Conservation (phyloP, 345 rosid species). For the Syzygium jambos region DNA sequence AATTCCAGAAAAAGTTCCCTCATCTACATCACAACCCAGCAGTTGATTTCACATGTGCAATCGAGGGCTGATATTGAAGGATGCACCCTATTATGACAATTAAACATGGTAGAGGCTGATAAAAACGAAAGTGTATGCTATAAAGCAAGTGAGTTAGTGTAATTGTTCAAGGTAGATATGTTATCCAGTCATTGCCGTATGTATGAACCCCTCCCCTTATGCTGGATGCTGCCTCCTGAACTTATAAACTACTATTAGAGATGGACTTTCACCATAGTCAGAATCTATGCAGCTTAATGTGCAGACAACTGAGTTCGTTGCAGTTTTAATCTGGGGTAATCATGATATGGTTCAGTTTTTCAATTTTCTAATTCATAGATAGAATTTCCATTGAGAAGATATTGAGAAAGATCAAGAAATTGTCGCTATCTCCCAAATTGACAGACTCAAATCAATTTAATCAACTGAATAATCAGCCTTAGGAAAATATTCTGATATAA, state of each 20-base stretch:
- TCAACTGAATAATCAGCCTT: background rate
- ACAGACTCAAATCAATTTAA: background rate
- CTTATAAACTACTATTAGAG: background rate
- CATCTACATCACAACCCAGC: slow-evolving; percentile 15
- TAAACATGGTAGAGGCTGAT: background rate
- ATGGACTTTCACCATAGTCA: background rate
- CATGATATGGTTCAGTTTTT: background rate
- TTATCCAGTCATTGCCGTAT: background rate
- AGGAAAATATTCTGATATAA: background rate
- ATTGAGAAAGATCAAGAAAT: background rate
- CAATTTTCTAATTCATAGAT: background rate
- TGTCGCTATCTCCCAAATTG: background rate
- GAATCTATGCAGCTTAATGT: background rate
- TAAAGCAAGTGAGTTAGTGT: background rate
- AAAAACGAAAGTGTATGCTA: background rate
- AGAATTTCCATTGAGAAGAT: background rate
- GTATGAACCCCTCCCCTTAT: background rate
- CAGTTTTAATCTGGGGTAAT: background rate
- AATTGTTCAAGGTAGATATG: background rate
- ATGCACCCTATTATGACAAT: background rate
- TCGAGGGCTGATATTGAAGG: background rate
- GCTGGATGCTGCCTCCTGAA: background rate
- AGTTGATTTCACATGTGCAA: background rate
- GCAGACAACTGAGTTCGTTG: background rate
- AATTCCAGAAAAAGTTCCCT: slow-evolving; percentile 36